Evolutionary conservation across 1,284 basidiomycete genomes (phyloP), one percentile per base, ranked within the genome.

Genomic region (Stereum hirsutum): DNA sequence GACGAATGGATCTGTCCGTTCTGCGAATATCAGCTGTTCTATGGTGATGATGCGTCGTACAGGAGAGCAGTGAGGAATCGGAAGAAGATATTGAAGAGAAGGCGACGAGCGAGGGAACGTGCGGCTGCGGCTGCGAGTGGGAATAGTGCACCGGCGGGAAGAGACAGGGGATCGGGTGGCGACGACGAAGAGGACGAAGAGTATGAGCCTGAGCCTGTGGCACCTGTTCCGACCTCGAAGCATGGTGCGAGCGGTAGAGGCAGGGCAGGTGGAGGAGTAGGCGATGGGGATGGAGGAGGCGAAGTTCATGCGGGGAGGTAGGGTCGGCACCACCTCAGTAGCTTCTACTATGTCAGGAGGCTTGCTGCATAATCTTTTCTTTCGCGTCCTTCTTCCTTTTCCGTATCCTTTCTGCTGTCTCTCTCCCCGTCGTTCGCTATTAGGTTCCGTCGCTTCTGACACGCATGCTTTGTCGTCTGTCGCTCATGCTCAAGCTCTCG

Each of bases 1-100:
- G 88, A 89, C 26, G 90, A 93, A 58, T 93, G 88, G 81, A 83
- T 93, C 49, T 94, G 90, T 57, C 75, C 82, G 50, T 84, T 85
- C 54, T 94, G 90, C 67, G 89, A 93, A 62, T 89, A 89, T 58
- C 71, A 78, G 50, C 60, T 94, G 46, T 91, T 90, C 58, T 94
- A 87, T 57, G 84, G 87, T 8, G 85, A 85, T 46, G 78, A 82
- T 21, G 51, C 57, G 41, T 74, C 72, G 47, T 82, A 78, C 57
- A 66, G 74, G 48, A 67, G 74, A 26, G 84, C 83, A 28, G 68
- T 92, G 47, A 68, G 78, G 57, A 78, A 73, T 52, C 66, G 90
- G 48, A 89, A 89, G 67, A 82, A 81, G 69, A 82, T 91, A 45
- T 62, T 92, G 52, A 71, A 71, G 54, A 66, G 89, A 41, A 66